phyloP scores from a whole-genome alignment of 2,329 filamentous ascomycete species.

The Talaromyces sp. region DNA sequence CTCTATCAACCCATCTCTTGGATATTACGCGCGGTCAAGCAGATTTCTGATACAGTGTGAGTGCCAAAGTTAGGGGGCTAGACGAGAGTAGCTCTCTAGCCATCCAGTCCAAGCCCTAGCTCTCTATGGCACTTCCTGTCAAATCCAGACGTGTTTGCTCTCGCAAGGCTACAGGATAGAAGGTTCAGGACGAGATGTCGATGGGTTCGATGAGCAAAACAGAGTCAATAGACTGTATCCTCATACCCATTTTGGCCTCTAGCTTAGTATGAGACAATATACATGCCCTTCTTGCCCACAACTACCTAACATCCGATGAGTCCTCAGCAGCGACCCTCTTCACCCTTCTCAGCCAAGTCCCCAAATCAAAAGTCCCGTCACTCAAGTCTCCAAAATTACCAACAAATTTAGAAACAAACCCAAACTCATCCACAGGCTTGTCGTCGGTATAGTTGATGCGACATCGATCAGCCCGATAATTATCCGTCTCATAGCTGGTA shows the following conservation, averaged over 20 bases:
- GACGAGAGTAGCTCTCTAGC: too few relatives aligned
- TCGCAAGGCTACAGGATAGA: too few relatives aligned
- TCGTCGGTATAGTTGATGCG: neutral
- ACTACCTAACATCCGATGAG: neutral
- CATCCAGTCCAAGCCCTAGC: too few relatives aligned
- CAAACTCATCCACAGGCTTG: neutral
- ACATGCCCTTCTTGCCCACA: neutral
- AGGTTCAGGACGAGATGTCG: too few relatives aligned
- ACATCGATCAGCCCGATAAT: slow-evolving; percentile 1
- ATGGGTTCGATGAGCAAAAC: too few relatives aligned
- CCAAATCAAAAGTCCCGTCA: neutral
- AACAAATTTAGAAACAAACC: slow-evolving; percentile 1
- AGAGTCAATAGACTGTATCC: too few relatives aligned
- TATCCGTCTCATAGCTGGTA: neutral
- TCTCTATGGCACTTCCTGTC: too few relatives aligned
- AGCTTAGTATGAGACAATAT: neutral
- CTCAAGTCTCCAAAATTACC: neutral
- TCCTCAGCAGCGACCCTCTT: neutral
- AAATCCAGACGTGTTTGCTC: too few relatives aligned
- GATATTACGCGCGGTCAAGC: neutral
- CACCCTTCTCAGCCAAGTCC: neutral
- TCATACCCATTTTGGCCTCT: too few relatives aligned
- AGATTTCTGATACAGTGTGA: neutral
- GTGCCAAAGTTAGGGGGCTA: neutral
- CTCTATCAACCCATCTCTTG: neutral